phyloP scores from a whole-genome alignment of 2,329 filamentous ascomycete species.

The Hypomyces perniciosus region DNA sequence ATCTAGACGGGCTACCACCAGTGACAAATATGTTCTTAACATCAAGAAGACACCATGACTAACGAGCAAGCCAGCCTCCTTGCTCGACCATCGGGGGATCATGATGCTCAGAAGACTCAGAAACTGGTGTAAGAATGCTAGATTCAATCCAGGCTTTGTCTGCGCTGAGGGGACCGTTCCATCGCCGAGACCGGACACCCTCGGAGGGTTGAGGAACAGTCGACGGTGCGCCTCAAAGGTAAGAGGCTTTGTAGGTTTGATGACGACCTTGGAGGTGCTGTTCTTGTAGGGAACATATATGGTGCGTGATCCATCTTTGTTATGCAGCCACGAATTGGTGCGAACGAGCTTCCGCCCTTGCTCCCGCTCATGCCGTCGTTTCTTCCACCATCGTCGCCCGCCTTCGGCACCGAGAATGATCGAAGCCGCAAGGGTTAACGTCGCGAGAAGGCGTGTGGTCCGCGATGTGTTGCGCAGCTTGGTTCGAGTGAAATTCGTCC shows the following conservation, averaged over 20 bases:
- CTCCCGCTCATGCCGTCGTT: slow-evolving; percentile 68
- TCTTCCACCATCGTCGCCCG: slow-evolving; percentile 70
- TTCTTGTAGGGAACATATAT: slow-evolving; percentile 93
- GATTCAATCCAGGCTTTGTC: slow-evolving; percentile 88
- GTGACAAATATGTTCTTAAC: slow-evolving; percentile 85
- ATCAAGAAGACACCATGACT: slow-evolving; percentile 88
- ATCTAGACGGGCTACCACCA: slow-evolving; percentile 87
- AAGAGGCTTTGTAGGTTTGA: slow-evolving; percentile 80
- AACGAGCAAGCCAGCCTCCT: slow-evolving; percentile 84
- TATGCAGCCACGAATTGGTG: slow-evolving; percentile 85
- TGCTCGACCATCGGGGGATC: slow-evolving; percentile 92
- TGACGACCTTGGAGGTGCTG: slow-evolving; percentile 82
- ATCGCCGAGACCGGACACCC: slow-evolving; percentile 70
- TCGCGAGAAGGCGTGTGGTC: slow-evolving; percentile 67
- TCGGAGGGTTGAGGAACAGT: slow-evolving; percentile 84
- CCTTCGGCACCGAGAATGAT: slow-evolving; percentile 78
- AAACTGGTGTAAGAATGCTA: slow-evolving; percentile 96
- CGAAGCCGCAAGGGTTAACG: slow-evolving; percentile 67
- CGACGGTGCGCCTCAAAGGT: slow-evolving; percentile 96
- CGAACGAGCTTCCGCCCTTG: slow-evolving; percentile 76
- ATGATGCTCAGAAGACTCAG: slow-evolving; percentile 94
- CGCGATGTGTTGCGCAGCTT: slow-evolving; percentile 60
- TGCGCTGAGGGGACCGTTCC: slow-evolving; percentile 76
- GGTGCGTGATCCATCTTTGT: slow-evolving; percentile 90
- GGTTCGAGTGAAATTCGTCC: slow-evolving; percentile 45